phyloP scores from a whole-genome alignment of 352 stramenopile genomes.

The Elongisporangium senticosum region DNA sequence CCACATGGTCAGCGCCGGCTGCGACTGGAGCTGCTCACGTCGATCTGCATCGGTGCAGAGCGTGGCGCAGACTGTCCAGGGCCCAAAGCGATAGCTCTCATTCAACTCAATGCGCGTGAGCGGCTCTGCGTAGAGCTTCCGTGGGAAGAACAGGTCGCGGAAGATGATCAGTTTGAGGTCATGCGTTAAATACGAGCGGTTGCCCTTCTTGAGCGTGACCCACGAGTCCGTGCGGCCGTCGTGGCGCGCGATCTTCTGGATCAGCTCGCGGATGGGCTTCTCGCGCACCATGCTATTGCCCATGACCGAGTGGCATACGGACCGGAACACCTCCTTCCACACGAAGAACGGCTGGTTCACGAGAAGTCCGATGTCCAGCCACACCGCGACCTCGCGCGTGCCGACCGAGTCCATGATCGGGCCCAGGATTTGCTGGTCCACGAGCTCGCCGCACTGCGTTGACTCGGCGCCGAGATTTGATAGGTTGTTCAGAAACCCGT shows the following conservation, averaged over 20 bases:
- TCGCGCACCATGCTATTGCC: constrained; percentile 83
- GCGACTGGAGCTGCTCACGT: constrained; percentile 7
- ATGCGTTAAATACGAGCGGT: constrained; percentile 68
- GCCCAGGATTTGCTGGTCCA: constrained; percentile 45
- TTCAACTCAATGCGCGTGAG: constrained; percentile 18
- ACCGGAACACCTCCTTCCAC: constrained; percentile 83
- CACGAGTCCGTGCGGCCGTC: constrained; percentile 47
- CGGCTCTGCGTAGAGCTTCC: constrained; percentile 13
- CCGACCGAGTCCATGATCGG: constrained; percentile 59
- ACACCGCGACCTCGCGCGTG: constrained; percentile 60
- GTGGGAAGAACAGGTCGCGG: constrained; percentile 67
- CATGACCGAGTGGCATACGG: constrained; percentile 75
- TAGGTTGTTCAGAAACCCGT: constrained; percentile 78
- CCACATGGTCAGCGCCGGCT: constrained; percentile 35
- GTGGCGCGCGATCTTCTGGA: constrained; percentile 57
- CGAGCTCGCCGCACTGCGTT: constrained; percentile 67
- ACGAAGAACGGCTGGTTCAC: constrained; percentile 69
- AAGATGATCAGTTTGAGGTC: constrained; percentile 72
- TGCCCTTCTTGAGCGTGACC: constrained; percentile 83
- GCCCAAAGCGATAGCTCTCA: constrained; percentile 45
- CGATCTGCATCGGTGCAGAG: constrained; percentile 4
- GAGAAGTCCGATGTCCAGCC: constrained; percentile 57
- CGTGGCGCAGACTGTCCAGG: constrained; percentile 43
- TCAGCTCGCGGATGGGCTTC: constrained; percentile 74
- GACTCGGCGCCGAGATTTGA: constrained; percentile 76